These are phyloP conservation scores for Marvania coccoides DNA, from an alignment of 139 green algal genomes.

Conservation along the genomic window DNA sequence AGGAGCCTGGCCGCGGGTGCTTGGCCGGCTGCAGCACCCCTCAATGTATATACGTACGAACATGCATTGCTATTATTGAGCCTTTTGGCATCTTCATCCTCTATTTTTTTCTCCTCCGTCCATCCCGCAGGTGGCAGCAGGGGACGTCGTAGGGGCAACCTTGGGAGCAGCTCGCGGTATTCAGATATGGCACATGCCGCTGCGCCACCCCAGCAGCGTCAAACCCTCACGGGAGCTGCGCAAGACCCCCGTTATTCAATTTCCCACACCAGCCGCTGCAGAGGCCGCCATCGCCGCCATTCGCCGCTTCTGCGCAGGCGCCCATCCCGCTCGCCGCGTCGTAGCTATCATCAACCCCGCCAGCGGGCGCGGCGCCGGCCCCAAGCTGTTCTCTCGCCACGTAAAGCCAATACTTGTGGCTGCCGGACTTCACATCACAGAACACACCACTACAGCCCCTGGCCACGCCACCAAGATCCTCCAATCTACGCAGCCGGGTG, in stretches of 20 bases:
- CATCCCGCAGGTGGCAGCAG: not conserved
- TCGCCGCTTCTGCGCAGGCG: slow-evolving; percentile 1
- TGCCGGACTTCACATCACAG: slow-evolving; percentile 36
- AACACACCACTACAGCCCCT: slow-evolving; percentile 21
- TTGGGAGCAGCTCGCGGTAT: not conserved
- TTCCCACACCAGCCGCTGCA: not conserved
- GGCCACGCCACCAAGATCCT: slow-evolving; percentile 47
- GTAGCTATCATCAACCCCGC: slow-evolving; percentile 57
- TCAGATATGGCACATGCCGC: slow-evolving; percentile 6
- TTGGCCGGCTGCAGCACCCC: too few species aligned
- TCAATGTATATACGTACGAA: not conserved
- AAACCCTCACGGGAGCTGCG: slow-evolving; percentile 1
- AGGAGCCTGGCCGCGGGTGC: too few species aligned
- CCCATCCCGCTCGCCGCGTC: slow-evolving; percentile 20
- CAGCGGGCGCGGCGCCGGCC: slow-evolving; percentile 41
- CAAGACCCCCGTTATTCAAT: slow-evolving; percentile 1
- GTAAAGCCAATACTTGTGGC: slow-evolving; percentile 50
- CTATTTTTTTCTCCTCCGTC: not conserved
- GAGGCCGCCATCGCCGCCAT: not conserved
- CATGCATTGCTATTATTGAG: too few species aligned
- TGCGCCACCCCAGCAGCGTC: not conserved
- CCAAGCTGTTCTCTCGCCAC: slow-evolving; percentile 12
- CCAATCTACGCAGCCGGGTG: slow-evolving; percentile 9
- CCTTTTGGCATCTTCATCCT: too few species aligned
- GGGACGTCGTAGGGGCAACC: not conserved